Base-by-base conservation (phyloP, 202 grass and related monocot genomes). In the Musa balbisiana region DNA sequence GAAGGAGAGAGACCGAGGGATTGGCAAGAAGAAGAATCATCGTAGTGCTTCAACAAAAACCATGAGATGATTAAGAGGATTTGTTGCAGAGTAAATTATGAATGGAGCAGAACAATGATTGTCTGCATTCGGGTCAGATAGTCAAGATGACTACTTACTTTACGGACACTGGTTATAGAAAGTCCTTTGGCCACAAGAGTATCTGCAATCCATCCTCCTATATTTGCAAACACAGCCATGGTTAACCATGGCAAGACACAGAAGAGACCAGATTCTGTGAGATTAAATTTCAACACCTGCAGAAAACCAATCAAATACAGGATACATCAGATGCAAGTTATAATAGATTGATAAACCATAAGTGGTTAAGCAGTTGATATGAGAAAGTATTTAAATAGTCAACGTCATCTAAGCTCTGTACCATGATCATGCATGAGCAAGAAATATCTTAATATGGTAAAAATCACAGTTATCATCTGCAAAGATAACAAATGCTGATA, bases 171-270 rank as follows among this genome's bases (percentile, higher is more conserved):
- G 72, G 95, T 98, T 86, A 98, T 78, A 10, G 95, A 94, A 79
- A 98, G 0, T 62, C 91, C 95, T 83, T 79, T 98, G 49, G 71
- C 71, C 68, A 98, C 88, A 53, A 98, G 88, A 12, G 95, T 94
- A 80, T 98, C 95, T 55, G 95, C 95, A 75, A 98, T 98, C 91
- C 95, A 98, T 24, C 95, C 95, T 50, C 95, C 95, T 73, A 98
- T 74, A 53, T 98, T 98, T n/a, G 95, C 91, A 69, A 90, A 98
- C 15, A 98, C 75, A 51, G 91, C 95, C 95, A 98, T 92, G 51
- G 95, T 98, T 62, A 98, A 73, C 95, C 95, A 98, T 67, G 95
- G 95, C 79, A 98, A 81, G 52, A 98, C 95, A 69, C 95, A 98
- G 2, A 98, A 65, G 71, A 98, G 87, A 51, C 95, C 91, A 9